phyloP scores from a whole-genome alignment of 78 protist species.

The Speleostelium caveatum region DNA sequence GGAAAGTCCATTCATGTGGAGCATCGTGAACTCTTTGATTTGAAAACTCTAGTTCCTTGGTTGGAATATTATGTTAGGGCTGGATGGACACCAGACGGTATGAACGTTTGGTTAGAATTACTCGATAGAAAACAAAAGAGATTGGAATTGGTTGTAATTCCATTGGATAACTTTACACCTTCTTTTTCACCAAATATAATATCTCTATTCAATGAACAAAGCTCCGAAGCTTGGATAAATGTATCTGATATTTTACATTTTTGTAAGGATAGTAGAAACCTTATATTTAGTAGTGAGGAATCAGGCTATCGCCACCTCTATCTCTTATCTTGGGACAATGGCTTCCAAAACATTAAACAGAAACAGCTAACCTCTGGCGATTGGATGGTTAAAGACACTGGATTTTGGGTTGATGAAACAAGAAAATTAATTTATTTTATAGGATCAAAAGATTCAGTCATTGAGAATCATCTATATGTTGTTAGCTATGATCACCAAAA shows the following conservation, averaged over 20 bases:
- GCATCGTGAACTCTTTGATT: slow-evolving; percentile 12
- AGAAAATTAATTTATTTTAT: slow-evolving; percentile 66
- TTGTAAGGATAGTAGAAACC: not conserved
- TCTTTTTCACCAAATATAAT: not conserved
- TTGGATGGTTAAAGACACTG: slow-evolving; percentile 40
- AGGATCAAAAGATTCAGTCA: slow-evolving; percentile 20
- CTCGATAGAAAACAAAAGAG: slow-evolving; percentile 72
- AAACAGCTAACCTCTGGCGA: slow-evolving; percentile 10
- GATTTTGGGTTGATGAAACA: slow-evolving; percentile 29
- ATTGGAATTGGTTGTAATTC: slow-evolving; percentile 37
- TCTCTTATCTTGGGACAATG: slow-evolving; percentile 30
- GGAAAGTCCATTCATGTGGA: not conserved
- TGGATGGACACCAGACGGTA: slow-evolving; percentile 62
- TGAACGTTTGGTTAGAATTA: slow-evolving; percentile 17
- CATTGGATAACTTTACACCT: slow-evolving; percentile 4
- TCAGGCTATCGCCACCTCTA: slow-evolving; percentile 75
- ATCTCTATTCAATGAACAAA: slow-evolving; percentile 19
- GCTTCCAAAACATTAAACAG: not conserved
- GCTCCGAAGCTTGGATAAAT: slow-evolving; percentile 32
- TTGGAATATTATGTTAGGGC: slow-evolving; percentile 63
- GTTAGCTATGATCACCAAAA: slow-evolving; percentile 7
- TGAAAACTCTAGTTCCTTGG: slow-evolving; percentile 45
- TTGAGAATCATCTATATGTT: slow-evolving; percentile 74
- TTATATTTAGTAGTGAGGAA: slow-evolving; percentile 60
- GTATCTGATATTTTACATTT: slow-evolving; percentile 16